Evolutionary conservation across 352 stramenopile genomes (phyloP).

Genomic region (Pythium dissotocum): DNA sequence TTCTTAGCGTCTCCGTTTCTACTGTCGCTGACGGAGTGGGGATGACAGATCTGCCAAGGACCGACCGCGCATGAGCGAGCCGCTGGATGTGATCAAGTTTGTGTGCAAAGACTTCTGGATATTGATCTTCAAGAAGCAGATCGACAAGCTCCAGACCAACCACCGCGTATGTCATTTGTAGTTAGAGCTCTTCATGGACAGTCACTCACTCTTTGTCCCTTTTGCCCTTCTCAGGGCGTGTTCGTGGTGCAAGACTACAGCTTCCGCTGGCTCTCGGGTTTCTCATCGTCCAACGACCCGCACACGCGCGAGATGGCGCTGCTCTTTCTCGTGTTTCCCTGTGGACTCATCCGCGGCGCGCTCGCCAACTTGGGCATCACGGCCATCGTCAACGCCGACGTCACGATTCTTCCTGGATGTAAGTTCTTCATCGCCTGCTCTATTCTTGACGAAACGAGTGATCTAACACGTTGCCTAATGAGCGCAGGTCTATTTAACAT

Average conservation of each 20-base stretch:
- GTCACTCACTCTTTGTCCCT: not conserved
- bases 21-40: not conserved
- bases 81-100: conserved; percentile 97
- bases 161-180: conserved; percentile 66
- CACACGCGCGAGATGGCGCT: conserved; percentile 91
- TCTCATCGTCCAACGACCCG: conserved; percentile 76
- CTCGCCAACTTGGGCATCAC: conserved; percentile 95
- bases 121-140: conserved; percentile 97
- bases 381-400: conserved; percentile 94
- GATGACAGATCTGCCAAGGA: conserved; percentile 54
- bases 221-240: conserved; percentile 46
- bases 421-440: conserved; percentile 29
- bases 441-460: not conserved
- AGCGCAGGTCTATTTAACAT: conserved; percentile 91
- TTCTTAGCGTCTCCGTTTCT: not conserved
- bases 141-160: conserved; percentile 98
- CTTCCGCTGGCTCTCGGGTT: conserved; percentile 90
- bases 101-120: conserved; percentile 99
- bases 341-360: conserved; percentile 93
- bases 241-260: conserved; percentile 97
- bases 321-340: conserved; percentile 95
- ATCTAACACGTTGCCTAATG: conserved; percentile 9
- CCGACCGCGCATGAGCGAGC: conserved; percentile 79
- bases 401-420: conserved; percentile 92
- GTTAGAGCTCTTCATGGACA: not conserved